Evolutionary conservation across 2,329 filamentous ascomycete species (phyloP), one percentile per base, ranked within the genome.

Genomic region (Pyricularia sp.): DNA sequence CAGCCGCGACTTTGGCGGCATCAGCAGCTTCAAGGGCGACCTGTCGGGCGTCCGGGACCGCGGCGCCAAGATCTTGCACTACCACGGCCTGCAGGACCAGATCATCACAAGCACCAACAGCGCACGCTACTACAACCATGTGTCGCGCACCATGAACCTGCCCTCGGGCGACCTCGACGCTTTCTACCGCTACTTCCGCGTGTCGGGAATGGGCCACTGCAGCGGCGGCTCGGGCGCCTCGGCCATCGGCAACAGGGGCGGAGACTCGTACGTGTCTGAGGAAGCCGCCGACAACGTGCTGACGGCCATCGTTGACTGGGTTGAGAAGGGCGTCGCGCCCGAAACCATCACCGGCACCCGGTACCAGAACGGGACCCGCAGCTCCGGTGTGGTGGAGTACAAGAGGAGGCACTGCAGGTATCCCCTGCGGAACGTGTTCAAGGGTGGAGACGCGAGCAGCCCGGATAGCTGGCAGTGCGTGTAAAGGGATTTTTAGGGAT

Each of bases 161-260:
- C 73, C 20, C 50, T 4, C 68, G 63, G 70, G 42, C 0, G 70
- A 79, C 4, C 70, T 88, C 68, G 81, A 84, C 23, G 81, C 81
- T 0, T 84, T 84, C 74, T 88, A 84, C 75, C 75, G 78, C 0
- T 82, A 83, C 72, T 87, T 87, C 73, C 78, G 77, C 28, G 79
- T 87, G n/a, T 84, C 84, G 0, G 85, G 85, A 0, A 83, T 86
- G 82, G 76, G 75, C 10, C 84, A 86, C 73, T 87, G 85, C 71
- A 71, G 68, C 11, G 80, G 81, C 6, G 84, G 84, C 4, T 73
- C 74, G 17, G 82, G 82, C 0, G 81, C 82, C 1, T 75, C 68
- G 11, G 69, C 70, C 11, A 72, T 78, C 10, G 76, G 77, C 2
- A 74, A 78, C 30, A 70, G 69, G 2, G 70, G 69, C 3, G 65